Conservation (phyloP, 2,329 filamentous ascomycete genomes). For the Pseudogymnoascus verrucosus region DNA sequence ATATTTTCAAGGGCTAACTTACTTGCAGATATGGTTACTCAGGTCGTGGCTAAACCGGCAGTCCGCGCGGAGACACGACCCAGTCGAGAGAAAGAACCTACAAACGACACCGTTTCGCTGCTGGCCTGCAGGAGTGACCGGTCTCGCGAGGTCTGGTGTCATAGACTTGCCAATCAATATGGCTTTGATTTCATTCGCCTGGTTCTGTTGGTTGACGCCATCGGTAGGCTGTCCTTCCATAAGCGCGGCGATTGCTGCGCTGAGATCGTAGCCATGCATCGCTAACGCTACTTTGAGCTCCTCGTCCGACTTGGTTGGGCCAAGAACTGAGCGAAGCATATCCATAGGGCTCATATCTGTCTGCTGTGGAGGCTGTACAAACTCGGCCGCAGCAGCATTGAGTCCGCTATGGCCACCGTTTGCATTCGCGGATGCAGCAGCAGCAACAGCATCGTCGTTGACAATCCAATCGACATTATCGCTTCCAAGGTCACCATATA, state of each 20-base stretch:
- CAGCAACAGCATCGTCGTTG: conserved; percentile 74
- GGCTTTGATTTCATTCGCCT: conserved; percentile 48
- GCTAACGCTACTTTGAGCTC: conserved; percentile 91
- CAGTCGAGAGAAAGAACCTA: conserved; percentile 93
- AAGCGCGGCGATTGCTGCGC: conserved; percentile 79
- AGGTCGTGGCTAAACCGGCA: conserved; percentile 96
- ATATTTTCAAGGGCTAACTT: conserved; percentile 32
- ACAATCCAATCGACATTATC: conserved; percentile 98
- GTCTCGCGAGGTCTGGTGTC: conserved; percentile 60
- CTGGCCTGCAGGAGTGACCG: conserved; percentile 67
- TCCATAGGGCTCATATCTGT: conserved; percentile 95
- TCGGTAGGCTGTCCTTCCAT: conserved; percentile 64
- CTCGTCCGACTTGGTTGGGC: conserved; percentile 81
- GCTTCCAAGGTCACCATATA: conserved; percentile 82
- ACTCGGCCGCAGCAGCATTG: conserved; percentile 77
- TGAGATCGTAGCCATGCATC: conserved; percentile 84
- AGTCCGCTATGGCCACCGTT: conserved; percentile 57
- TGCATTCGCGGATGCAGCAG: conserved; percentile 59
- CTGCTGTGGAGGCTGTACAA: conserved; percentile 52
- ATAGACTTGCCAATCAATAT: conserved; percentile 87
- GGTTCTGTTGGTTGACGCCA: conserved; percentile 35
- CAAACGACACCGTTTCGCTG: conserved; percentile 84
- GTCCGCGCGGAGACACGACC: conserved; percentile 91
- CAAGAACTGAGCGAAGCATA: conserved; percentile 90
- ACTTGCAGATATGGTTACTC: conserved; percentile 97